Evolutionary conservation across 1,284 basidiomycete species (phyloP), one percentile per base, ranked within the genome.

Genomic region (Macrocybe sp.): DNA sequence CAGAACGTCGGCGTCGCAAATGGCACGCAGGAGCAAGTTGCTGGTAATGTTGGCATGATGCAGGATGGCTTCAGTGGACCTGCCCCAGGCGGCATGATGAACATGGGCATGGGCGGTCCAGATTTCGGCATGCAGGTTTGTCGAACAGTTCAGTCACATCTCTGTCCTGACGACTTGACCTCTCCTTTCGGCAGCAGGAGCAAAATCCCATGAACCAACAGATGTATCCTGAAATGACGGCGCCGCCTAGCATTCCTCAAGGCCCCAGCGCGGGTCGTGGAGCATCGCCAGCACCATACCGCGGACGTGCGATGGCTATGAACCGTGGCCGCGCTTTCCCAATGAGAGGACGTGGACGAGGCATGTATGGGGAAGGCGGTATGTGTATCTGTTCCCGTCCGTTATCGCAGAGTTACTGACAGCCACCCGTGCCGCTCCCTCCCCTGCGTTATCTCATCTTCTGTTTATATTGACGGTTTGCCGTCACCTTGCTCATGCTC

Each of bases 41-140:
- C 53, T 43, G 59, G 55, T 16, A 63, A 58, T 37, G 61, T 62
- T 7, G 58, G 60, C n/a, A 70, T 71, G 65, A 70, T 71, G 65
- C 73, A 75, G 55, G 76, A 79, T 52, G 73, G 71, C 30, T 78
- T 69, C 55, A 67, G 60, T 45, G 56, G 63, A 47, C 64, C 68
- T 53, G 71, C 68, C 32, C 67, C 67, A 50, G 69, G 68, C 52
- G 70, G 74, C 47, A 78, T 79, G 70, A 78, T 81, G 73, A 65
- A 63, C 47, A 70, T 74, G 62, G 64, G 65, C 12, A 70, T 73
- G 81, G 76, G 75, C 59, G 74, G 64, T 2, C 39, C 29, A n/a
- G 71, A 82, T 46, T 81, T 73, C 56, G 75, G 69, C 51, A 79
- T 81, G 70, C 83, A 84, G 81, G 84, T 83, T 60, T 31, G 64